A percentile compares a stretch with the other conserved stretches of the same genome.
Conservation (phyloP, 2,329 filamentous ascomycete species). For the Harringtonia aguacate region DNA sequence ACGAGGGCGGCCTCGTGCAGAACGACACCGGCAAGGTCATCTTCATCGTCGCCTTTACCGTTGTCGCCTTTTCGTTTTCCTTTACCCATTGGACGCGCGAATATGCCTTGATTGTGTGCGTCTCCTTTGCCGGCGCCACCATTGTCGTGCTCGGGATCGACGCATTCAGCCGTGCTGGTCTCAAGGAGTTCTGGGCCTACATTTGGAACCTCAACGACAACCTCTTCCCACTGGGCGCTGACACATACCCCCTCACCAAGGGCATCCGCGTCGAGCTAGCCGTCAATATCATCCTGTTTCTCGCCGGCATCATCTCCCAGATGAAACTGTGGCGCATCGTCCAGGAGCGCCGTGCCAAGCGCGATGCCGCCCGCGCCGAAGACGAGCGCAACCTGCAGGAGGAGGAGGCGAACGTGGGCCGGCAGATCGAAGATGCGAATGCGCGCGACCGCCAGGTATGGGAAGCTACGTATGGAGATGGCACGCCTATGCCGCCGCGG, state of each 20-base stretch:
- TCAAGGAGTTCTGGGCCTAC: conserved; percentile 96
- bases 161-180: conserved; percentile 77
- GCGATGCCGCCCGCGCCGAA: conserved; percentile 36
- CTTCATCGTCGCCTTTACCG: conserved; percentile 64
- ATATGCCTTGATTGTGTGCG: conserved; percentile 65
- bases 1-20: conserved; percentile 62
- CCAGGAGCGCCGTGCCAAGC: conserved; percentile 46
- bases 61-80: conserved; percentile 60
- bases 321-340: conserved; percentile 78
- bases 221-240: conserved; percentile 66
- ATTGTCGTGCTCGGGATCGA: conserved; percentile 75
- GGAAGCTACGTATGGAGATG: conserved; percentile 68
- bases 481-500: conserved; percentile 23
- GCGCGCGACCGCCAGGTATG: conserved; percentile 55
- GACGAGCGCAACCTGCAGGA: conserved; percentile 43
- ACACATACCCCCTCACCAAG: conserved; percentile 75
- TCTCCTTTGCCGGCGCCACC: conserved; percentile 75
- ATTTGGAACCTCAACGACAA: conserved; percentile 74
- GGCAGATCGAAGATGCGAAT: conserved; percentile 52
- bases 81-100: conserved; percentile 69
- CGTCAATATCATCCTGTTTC: conserved; percentile 60
- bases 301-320: conserved; percentile 74
- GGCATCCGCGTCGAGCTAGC: conserved; percentile 81
- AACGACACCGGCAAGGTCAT: conserved; percentile 53
- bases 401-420: conserved; percentile 61